Evolutionary conservation across 1,284 basidiomycete species (phyloP), one percentile per base, ranked within the genome.

Genomic region (Ceraceosorus bombacis): DNA sequence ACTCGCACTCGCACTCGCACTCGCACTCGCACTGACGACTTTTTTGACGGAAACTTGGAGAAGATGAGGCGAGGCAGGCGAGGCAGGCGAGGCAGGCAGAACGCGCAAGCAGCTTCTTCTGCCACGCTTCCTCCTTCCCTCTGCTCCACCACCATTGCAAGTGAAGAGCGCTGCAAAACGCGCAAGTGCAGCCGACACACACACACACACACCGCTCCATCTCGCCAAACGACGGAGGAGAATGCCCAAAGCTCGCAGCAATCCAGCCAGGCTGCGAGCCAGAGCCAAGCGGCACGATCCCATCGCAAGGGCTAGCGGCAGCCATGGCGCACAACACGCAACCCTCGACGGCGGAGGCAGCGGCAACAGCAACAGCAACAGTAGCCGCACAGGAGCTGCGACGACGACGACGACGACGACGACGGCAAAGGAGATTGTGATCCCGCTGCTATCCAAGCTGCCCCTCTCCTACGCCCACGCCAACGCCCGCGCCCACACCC

Each of bases 161-260:
- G 27, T 27, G 27, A 27, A 3, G 27, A 27, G 27, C 27, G 27
- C 3, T 27, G 27, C 27, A 27, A 27, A 2, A 27, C 27, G 27
- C 27, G 3, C 27, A 3, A 3, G 27, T 2, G 27, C 27, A 27
- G 27, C 27, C 27, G 3, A 27, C 1, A 27, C 27, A 27, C 27
- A 27, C 27, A 27, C 27, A 27, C 27, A 27, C 27, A 27, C 27
- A 27, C 27, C 27, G 27, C 27, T 27, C 27, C 27, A 27, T 27
- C 27, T 27, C 27, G 27, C 27, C 2, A 27, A 27, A 27, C 27
- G 27, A 27, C 27, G 27, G 27, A 27, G 2, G 27, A 66, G 27
- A 5, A 71, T 71, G 69, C 69, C 69, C 46, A 70, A 68, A 55
- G 69, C 69, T 36, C 62, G 69, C 27, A 69, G 69, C 53, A 67